Evolutionary conservation across 2,329 filamentous ascomycete species (phyloP), one percentile per base, ranked within the genome.

Genomic region (Zasmidium cellare): DNA sequence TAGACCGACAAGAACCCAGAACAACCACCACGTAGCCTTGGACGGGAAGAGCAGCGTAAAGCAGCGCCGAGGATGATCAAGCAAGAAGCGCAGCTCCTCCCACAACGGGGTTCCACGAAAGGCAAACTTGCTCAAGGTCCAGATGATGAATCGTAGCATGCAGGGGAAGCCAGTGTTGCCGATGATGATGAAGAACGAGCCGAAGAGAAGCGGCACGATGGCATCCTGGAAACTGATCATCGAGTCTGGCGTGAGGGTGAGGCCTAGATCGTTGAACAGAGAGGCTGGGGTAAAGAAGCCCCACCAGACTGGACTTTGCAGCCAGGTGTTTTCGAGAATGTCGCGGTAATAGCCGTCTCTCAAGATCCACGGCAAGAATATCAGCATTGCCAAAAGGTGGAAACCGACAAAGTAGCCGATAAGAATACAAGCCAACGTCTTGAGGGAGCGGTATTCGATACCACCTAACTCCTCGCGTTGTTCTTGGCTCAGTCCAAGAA

Each of bases 81-180:
- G 83, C 19, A 99, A 78, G 68, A 99, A 99, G 38, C 85, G 84
- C 11, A 97, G 78, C 72, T 97, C 93, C 73, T 99, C 93, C 86
- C 90, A 96, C 1, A 96, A 73, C 1, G 88, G 87, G 23, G 86
- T 90, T 6, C 80, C 82, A 23, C 76, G 76, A 2, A 89, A 87
- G 0, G 87, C 83, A 49, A 89, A 64, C 55, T 87, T 85, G 12
- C 90, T 91, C 31, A 84, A 71, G 0, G 88, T 67, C 93, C 94
- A 99, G 60, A 99, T 97, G 61, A 94, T 85, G 69, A 97, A 90
- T 7, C 94, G 89, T 22, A 97, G 83, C 88, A 97, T 92, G 69
- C 94, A 90, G 0, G 93, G 94, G 67, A 97, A 97, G 0, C 89
- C 94, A 0, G 93, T 97, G 69, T 97, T 97, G 56, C 93, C 93